A percentile compares a stretch with the other conserved stretches of the same genome.
phyloP scores from a whole-genome alignment of 2,329 filamentous ascomycete species.

The Trichoderma sp. region DNA sequence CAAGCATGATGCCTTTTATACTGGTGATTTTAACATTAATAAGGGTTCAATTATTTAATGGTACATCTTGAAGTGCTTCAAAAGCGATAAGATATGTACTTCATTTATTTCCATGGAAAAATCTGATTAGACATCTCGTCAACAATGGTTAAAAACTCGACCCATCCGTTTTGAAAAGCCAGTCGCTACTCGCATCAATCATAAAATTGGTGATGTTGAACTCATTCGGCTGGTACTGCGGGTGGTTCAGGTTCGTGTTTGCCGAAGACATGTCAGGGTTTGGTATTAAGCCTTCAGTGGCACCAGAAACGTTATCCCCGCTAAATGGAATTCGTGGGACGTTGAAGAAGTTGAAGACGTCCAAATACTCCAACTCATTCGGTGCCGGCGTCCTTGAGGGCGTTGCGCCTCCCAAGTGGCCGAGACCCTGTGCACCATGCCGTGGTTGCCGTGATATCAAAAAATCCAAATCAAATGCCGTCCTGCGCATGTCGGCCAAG shows the following conservation, averaged over 20 bases:
- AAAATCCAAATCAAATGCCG: conserved; percentile 87
- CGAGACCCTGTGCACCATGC: conserved; percentile 44
- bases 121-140: background rate
- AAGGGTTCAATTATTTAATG: background rate
- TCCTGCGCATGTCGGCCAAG: conserved; percentile 86
- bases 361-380: conserved; percentile 85
- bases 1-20: background rate
- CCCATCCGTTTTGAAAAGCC: conserved; percentile 64
- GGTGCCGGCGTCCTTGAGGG: conserved; percentile 70
- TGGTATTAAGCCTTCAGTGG: conserved; percentile 27
- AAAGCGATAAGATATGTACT: background rate
- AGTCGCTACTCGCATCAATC: conserved; percentile 72
- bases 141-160: conserved; percentile 32
- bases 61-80: background rate
- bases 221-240: conserved; percentile 52
- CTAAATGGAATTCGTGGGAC: conserved; percentile 69
- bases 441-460: conserved; percentile 80
- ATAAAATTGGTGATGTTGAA: conserved; percentile 80
- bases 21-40: background rate
- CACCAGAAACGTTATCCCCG: conserved; percentile 38
- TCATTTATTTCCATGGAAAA: background rate
- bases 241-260: conserved; percentile 31
- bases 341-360: conserved; percentile 95
- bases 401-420: conserved; percentile 55
- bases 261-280: conserved; percentile 35